Base-by-base conservation (phyloP, 352 stramenopile species). In the Phytophthora ramorum region DNA sequence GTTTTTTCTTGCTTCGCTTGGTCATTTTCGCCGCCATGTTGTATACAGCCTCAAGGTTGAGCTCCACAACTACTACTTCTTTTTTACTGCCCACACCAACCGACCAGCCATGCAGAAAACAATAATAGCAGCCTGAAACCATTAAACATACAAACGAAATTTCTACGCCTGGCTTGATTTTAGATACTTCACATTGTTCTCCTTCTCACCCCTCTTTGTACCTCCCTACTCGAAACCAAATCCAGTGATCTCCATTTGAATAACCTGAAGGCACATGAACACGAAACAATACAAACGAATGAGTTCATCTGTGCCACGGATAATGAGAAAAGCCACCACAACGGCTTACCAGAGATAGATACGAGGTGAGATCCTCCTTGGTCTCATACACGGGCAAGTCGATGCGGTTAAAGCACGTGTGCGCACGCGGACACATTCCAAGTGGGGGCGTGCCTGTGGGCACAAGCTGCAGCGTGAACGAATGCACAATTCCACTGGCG, bases 381-480 rank as follows among this genome's bases (percentile, higher is more conserved):
- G 78, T 79, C 34, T 81, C 58, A 63, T 96, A 96, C 16, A 95
- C 47, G 1, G 89, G 89, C 52, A 97, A 66, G 50, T 97, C 89
- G 35, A 97, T 83, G 34, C 89, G 88, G 57, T 97, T 97, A 60
- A 97, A 97, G 55, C 89, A 97, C 20, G 89, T 97, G 51, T 97
- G 89, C 4, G 89, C 89, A 63, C 84, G 74, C 4, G 90, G 87
- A 70, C 83, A 96, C 53, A 94, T 63, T 9, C 78, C 83, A 34
- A 84, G 71, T 0, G 78, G 67, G 4, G 83, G 80, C 4, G 69
- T 71, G 2, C 81, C 85, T 2, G 61, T 60, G 5, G 73, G 71
- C 1, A 95, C 59, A 22, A 95, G 71, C 69, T 95, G 85, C 38
- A 96, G 60, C 30, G 84, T 93, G 55, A 96, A 96, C 10, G 64